These are phyloP conservation scores for Fusarium sp. DNA, from an alignment of 2,329 filamentous ascomycete genomes.

Conservation along the genomic window DNA sequence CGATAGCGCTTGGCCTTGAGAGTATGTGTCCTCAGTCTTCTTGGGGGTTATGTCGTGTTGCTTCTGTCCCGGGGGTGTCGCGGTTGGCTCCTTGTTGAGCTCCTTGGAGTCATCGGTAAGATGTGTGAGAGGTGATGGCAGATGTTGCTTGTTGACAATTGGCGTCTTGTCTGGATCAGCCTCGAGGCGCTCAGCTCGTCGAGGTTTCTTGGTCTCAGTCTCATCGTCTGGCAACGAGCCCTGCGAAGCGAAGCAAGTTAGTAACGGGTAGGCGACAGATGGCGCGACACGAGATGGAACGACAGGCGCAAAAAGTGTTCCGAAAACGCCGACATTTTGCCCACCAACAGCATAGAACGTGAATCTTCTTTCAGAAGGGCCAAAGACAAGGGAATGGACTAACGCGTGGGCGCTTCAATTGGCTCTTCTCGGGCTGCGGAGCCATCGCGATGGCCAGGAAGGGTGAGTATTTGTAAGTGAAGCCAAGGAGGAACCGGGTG, in stretches of 20 bases:
- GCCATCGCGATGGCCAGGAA: constrained; percentile 57
- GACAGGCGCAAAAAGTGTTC: constrained; percentile 9
- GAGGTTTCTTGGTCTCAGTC: constrained; percentile 81
- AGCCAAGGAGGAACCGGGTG: constrained; percentile 27
- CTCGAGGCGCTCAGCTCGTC: constrained; percentile 78
- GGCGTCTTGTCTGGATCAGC: constrained; percentile 67
- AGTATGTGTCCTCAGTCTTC: constrained; percentile 59
- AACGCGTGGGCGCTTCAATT: constrained; percentile 85
- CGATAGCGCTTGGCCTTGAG: constrained; percentile 57
- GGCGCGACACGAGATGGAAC: constrained; percentile 16
- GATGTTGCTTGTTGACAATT: constrained; percentile 69
- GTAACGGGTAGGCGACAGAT: constrained; percentile 13
- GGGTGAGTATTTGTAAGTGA: constrained; percentile 12
- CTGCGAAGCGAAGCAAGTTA: constrained; percentile 54
- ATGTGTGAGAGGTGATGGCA: constrained; percentile 84
- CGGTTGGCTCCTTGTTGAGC: constrained; percentile 72
- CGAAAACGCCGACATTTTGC: constrained; percentile 1
- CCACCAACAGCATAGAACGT: not conserved
- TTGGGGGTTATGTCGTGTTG: constrained; percentile 64
- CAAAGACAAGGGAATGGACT: constrained; percentile 47
- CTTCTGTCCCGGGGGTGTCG: constrained; percentile 71
- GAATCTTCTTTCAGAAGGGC: not conserved
- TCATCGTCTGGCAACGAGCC: constrained; percentile 71
- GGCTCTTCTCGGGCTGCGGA: constrained; percentile 77
- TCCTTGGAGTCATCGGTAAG: constrained; percentile 67